Conservation (phyloP, 768 basidiomycete species). For the Rhodocollybia butyracea region DNA sequence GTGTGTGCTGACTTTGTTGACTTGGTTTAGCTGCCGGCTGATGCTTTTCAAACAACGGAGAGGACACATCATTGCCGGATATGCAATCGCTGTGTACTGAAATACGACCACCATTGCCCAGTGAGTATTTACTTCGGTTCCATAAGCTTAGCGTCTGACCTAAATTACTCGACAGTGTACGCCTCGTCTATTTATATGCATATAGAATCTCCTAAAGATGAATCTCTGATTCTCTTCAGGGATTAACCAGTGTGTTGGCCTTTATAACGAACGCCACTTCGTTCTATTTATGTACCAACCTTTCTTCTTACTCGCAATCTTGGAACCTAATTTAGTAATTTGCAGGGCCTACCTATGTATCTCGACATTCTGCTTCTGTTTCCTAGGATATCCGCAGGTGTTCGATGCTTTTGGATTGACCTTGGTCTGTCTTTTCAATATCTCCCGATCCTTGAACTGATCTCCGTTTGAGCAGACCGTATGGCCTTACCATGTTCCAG, state of each 20-base stretch:
- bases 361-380: constrained; percentile 56
- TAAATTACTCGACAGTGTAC: constrained; percentile 31
- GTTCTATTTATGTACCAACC: constrained; percentile 82
- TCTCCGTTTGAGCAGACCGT: constrained; percentile 18
- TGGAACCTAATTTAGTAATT: neutral
- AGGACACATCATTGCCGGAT: constrained; percentile 92
- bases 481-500: constrained; percentile 67
- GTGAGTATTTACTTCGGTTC: constrained; percentile 44
- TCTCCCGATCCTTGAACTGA: neutral
- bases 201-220: neutral
- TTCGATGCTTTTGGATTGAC: constrained; percentile 57
- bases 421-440: constrained; percentile 24
- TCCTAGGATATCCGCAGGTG: constrained; percentile 62
- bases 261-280: constrained; percentile 95
- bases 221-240: constrained; percentile 40
- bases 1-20: constrained; percentile 38
- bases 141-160: constrained; percentile 3
- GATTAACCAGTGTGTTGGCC: constrained; percentile 96
- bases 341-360: constrained; percentile 78
- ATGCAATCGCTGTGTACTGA: constrained; percentile 86
- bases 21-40: neutral
- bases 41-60: constrained; percentile 36
- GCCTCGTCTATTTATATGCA: constrained; percentile 18
- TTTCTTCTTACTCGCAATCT: neutral
- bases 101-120: constrained; percentile 91